Base-by-base conservation (phyloP, 2,329 filamentous ascomycete genomes). In the Colletotrichum lentis region DNA sequence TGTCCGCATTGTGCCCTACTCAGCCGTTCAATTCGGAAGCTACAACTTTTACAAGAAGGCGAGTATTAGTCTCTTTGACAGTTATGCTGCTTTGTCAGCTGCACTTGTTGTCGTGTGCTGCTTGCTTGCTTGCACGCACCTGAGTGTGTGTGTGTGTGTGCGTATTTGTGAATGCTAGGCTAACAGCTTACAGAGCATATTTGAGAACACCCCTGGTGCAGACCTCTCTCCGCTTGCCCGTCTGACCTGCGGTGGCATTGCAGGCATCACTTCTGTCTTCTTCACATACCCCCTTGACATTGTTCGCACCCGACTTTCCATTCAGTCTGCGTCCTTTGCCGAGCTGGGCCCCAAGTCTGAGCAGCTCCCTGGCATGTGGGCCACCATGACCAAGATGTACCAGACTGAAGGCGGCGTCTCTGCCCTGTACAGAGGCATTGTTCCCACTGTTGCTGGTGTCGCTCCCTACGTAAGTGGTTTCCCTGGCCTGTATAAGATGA, bases 21-120 rank as follows among this genome's bases (percentile, higher is more conserved):
- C 95, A 57, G 96, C 96, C 12, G 96, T 98, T 47, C 96, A 99
- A 77, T 99, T 99, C 79, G 95, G 95, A 73, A 96, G 94, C 77
- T 99, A 98, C 83, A 98, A 97, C 78, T 89, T 98, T 73, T 99
- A 99, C 82, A 97, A 97, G 80, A 87, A 89, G 82, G 94, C 96
- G 82, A 64, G 70, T 70, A 31, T 53, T 55, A 56, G 11, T 24
- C 14, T 39, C 10, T 12, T 43, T 61, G 58, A 14, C n/a, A 16
- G 31, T 12, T 5, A 1, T 12, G 18, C 12, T 53, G 10, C 50
- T 53, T 53, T 53, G 27, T 11, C 11, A 14, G 50, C n/a, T 18
- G 5, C 18, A n/a, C 31, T 35, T 35, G 50, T 20, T 37, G 18
- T 16, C 58, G 35, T 46, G 56, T 50, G 27, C 46, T 3, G 35